These are phyloP conservation scores for Acacia melanoxylon DNA, from an alignment of 306 rosid species.

Conservation along the genomic window DNA sequence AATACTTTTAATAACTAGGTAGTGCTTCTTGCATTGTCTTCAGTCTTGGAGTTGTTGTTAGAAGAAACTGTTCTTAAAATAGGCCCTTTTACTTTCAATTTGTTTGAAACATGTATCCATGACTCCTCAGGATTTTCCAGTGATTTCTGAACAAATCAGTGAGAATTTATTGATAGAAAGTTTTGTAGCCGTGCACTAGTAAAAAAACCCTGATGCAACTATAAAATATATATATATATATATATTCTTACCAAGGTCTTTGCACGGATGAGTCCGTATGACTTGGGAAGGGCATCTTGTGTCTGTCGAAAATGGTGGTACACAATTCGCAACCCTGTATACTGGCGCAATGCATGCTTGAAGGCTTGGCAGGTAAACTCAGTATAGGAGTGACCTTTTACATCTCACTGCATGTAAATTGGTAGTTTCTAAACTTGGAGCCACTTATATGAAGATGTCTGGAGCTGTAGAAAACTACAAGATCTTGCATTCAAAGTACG, in stretches of 20 bases:
- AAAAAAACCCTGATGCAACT: constrained; percentile 1
- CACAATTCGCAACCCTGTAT: constrained; percentile 85
- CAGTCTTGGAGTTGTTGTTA: background rate
- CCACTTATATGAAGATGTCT: constrained; percentile 53
- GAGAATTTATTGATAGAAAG: constrained; percentile 16
- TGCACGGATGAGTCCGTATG: constrained; percentile 80
- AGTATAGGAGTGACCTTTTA: constrained; percentile 24
- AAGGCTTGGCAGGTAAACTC: constrained; percentile 97
- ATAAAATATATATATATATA: background rate
- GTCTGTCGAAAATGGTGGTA: constrained; percentile 97
- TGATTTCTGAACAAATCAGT: constrained; percentile 28
- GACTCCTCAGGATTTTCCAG: constrained; percentile 6
- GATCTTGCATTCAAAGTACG: constrained; percentile 74
- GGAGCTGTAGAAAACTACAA: constrained; percentile 78
- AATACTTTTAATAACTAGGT: constrained; percentile 5
- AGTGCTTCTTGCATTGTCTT: background rate
- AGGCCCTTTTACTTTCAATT: constrained; percentile 13
- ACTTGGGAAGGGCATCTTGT: constrained; percentile 85
- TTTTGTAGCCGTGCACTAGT: constrained; percentile 1
- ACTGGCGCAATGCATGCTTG: constrained; percentile 92
- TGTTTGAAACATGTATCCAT: background rate
- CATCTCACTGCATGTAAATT: constrained; percentile 17
- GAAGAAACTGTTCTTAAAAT: constrained; percentile 8
- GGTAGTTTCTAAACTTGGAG: constrained; percentile 31
- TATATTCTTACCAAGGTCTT: constrained; percentile 51